phyloP scores from a whole-genome alignment of 345 rosid genomes.

The Acer negundo region DNA sequence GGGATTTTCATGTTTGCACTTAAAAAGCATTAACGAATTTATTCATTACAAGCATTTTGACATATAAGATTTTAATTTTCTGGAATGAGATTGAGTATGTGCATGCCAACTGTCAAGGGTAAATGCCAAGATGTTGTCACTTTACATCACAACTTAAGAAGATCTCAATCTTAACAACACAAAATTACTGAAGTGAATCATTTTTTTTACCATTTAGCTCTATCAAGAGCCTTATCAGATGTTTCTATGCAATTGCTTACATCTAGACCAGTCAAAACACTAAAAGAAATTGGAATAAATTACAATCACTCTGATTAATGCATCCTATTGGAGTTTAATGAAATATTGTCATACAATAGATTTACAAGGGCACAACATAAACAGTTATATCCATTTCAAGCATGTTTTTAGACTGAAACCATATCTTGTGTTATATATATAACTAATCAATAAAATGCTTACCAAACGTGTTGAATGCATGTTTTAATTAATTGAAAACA shows the following conservation, averaged over 20 bases:
- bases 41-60: background rate
- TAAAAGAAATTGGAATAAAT: background rate
- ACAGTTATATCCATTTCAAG: background rate
- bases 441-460: no score
- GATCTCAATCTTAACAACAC: background rate
- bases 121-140: background rate
- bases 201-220: background rate
- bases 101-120: background rate
- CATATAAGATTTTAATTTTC: background rate
- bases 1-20: background rate
- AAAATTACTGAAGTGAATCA: no score
- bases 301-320: background rate
- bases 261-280: background rate
- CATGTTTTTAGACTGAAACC: background rate
- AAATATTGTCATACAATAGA: background rate
- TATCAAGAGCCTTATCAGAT: background rate
- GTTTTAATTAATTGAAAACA: no score
- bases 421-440: no score
- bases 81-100: background rate
- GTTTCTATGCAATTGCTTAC: background rate
- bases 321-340: background rate
- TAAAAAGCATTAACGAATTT: background rate
- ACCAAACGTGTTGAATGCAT: no score
- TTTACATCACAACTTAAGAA: background rate
- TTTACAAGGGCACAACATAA: background rate